Conservation (phyloP, 2,329 filamentous ascomycete genomes). For the Pyricularia sp. region DNA sequence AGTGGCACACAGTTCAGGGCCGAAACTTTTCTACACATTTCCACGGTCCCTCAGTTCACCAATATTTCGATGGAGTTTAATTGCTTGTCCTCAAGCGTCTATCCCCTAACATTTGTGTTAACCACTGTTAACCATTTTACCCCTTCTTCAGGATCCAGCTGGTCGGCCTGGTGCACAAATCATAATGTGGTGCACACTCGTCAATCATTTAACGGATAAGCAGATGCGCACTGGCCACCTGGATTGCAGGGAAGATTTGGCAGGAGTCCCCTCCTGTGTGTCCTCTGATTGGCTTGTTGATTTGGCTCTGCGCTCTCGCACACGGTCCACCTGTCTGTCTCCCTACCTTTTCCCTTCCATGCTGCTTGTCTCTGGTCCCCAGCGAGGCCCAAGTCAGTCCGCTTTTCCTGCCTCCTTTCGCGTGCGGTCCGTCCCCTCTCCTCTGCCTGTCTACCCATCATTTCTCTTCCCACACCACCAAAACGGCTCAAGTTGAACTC, state of each 20-base stretch:
- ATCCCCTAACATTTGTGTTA: background rate
- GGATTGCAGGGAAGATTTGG: background rate
- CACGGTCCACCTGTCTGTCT: background rate
- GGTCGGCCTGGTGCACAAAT: background rate
- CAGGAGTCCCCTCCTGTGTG: background rate
- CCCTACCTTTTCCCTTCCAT: constrained; percentile 4
- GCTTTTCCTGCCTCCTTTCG: background rate
- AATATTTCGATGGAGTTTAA: background rate
- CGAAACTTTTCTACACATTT: background rate
- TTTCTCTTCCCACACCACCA: background rate
- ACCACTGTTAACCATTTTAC: background rate
- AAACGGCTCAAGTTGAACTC: background rate
- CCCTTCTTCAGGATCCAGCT: background rate
- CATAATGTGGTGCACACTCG: background rate
- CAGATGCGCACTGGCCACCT: no score
- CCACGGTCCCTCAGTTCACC: background rate
- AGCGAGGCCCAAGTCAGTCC: background rate
- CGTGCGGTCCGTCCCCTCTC: background rate
- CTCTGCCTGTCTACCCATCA: background rate
- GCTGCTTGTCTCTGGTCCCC: constrained; percentile 4
- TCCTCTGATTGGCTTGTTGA: background rate
- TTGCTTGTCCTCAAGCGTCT: background rate
- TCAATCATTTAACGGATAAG: no score
- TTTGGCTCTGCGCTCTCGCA: constrained; percentile 4
- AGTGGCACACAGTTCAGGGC: background rate